Conservation (phyloP, 345 rosid genomes). For the Hevea brasiliensis region DNA sequence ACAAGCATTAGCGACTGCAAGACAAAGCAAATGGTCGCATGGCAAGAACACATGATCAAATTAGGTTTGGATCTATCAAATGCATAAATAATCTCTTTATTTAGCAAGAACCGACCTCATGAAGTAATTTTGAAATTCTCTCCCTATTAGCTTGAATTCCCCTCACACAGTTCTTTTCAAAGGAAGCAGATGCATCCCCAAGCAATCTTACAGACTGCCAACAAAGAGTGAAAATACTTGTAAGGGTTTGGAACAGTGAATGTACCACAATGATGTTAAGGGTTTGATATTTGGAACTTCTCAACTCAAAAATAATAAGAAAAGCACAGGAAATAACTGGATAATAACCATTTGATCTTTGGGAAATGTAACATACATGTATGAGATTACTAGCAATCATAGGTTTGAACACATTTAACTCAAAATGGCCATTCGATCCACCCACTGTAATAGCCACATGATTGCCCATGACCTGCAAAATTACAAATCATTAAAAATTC, state of each 20-base stretch:
- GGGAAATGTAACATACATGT: constrained; percentile 51
- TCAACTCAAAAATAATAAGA: no score
- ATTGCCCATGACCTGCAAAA: constrained; percentile 87
- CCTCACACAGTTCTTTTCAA: constrained; percentile 83
- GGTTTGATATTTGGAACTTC: no score
- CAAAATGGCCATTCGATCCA: constrained; percentile 97
- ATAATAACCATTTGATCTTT: neutral
- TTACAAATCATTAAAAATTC: neutral
- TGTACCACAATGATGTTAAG: no score
- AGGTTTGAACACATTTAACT: constrained; percentile 91
- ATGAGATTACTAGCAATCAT: constrained; percentile 88
- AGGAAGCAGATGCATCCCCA: constrained; percentile 92
- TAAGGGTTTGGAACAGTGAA: no score
- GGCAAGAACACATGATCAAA: constrained; percentile 13
- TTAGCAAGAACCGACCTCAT: constrained; percentile 55
- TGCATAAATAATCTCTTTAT: neutral
- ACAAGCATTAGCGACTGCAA: constrained; percentile 96
- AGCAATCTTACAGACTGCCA: constrained; percentile 74
- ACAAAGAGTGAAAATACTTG: neutral
- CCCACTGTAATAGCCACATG: constrained; percentile 87
- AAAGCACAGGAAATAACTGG: neutral
- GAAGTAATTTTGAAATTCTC: constrained; percentile 81
- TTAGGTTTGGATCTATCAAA: neutral
- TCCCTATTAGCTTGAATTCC: constrained; percentile 89
- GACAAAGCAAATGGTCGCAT: constrained; percentile 24